Evolutionary conservation across 2,329 filamentous ascomycete species (phyloP).

Genomic region (Thielaviopsis euricoi): DNA sequence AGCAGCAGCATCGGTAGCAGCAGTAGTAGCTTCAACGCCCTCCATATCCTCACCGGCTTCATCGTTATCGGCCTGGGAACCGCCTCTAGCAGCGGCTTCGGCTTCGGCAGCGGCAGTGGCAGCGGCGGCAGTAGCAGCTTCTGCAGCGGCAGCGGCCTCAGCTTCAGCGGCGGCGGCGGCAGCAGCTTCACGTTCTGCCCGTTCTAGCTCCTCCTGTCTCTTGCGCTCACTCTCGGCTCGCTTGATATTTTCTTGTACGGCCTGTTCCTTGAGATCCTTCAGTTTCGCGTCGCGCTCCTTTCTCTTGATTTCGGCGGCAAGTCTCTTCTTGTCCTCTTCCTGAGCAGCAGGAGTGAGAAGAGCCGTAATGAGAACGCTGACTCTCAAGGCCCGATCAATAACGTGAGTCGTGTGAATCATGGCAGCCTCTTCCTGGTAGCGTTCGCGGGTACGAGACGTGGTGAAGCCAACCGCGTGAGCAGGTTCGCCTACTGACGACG

Average conservation of each 20-base stretch:
- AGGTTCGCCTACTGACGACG: slow-evolving; percentile 36
- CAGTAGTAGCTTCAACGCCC: slow-evolving; percentile 46
- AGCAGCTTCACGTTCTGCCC: slow-evolving; percentile 25
- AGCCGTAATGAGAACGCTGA: slow-evolving; percentile 51
- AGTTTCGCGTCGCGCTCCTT: slow-evolving; percentile 33
- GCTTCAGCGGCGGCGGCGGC: slow-evolving; percentile 30
- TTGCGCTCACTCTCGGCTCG: slow-evolving; percentile 44
- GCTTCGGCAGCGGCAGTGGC: neutral
- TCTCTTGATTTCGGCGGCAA: neutral
- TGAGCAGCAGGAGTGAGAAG: slow-evolving; percentile 71
- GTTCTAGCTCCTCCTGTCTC: slow-evolving; percentile 40
- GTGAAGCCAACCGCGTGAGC: slow-evolving; percentile 62
- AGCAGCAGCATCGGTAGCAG: slow-evolving; percentile 19
- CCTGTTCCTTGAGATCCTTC: slow-evolving; percentile 34
- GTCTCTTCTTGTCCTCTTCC: slow-evolving; percentile 52
- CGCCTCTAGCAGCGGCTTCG: neutral
- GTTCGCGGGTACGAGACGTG: slow-evolving; percentile 51
- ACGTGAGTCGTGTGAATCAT: slow-evolving; percentile 54
- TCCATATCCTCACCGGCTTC: slow-evolving; percentile 39
- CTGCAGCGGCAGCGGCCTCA: neutral
- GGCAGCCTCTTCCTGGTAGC: slow-evolving; percentile 81
- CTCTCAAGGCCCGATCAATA: slow-evolving; percentile 49
- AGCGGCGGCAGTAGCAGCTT: slow-evolving; percentile 30
- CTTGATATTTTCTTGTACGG: slow-evolving; percentile 51
- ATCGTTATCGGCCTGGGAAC: neutral